Conservation (phyloP, 1,284 basidiomycete species). For the Ustilago shanxiensis region DNA sequence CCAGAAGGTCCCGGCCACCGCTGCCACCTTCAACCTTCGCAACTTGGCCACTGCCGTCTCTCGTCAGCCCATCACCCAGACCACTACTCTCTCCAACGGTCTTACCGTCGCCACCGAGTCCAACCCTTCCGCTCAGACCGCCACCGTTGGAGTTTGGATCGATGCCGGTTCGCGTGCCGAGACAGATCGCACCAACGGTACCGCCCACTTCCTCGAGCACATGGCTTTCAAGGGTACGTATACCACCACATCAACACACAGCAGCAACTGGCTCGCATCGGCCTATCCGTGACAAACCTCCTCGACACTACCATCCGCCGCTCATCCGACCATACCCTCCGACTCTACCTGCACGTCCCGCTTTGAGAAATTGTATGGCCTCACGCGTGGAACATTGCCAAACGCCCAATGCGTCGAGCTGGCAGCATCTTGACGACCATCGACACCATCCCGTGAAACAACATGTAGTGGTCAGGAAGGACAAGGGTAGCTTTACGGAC, state of each 20-base stretch:
- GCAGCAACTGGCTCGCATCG: not conserved
- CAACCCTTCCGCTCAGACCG: slow-evolving; percentile 93
- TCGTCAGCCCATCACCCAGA: slow-evolving; percentile 64
- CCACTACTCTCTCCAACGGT: slow-evolving; percentile 65
- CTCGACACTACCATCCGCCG: not conserved
- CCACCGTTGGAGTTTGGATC: slow-evolving; percentile 98
- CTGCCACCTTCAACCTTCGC: slow-evolving; percentile 47
- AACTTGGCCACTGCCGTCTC: slow-evolving; percentile 56
- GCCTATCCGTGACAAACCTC: not conserved
- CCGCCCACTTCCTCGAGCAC: slow-evolving; percentile 98
- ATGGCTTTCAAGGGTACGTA: slow-evolving; percentile 77
- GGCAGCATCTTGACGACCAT: not conserved
- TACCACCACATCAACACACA: slow-evolving; percentile 8
- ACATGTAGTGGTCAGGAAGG: no score
- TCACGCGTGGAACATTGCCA: no score
- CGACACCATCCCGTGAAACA: not conserved
- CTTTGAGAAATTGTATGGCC: not conserved
- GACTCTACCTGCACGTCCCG: not conserved
- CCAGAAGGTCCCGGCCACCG: slow-evolving; percentile 49
- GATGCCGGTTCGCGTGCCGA: slow-evolving; percentile 97
- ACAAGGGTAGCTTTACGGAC: no score
- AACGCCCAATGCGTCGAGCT: no score
- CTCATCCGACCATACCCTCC: not conserved
- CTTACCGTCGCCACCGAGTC: slow-evolving; percentile 76
- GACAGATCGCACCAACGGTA: slow-evolving; percentile 92